Evolutionary conservation across 495 filamentous ascomycete genomes (phyloP).

Genomic region (Staphylotrichum longicolle): DNA sequence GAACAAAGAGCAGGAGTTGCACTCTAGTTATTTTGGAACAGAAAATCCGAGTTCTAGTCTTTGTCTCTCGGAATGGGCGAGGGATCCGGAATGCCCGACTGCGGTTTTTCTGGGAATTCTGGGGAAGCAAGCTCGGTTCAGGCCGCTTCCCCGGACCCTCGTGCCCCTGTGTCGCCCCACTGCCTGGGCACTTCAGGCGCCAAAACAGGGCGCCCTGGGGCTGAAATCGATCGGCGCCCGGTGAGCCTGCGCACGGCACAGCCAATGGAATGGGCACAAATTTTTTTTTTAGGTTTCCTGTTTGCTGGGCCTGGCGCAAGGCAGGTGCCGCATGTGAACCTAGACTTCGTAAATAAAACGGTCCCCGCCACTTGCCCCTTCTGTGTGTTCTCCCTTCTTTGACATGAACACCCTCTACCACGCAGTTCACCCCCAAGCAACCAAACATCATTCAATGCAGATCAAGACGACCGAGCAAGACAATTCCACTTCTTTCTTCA

Average conservation of each 20-base stretch:
- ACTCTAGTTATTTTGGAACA: neutral
- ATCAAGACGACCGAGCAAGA: constrained; percentile 40
- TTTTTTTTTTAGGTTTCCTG: constrained; percentile 16
- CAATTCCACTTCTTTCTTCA: constrained; percentile 46
- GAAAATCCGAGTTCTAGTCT: neutral
- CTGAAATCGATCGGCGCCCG: constrained; percentile 17
- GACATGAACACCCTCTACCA: constrained; percentile 3
- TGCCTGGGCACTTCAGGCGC: neutral
- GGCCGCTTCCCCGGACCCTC: constrained; percentile 9
- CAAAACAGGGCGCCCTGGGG: constrained; percentile 15
- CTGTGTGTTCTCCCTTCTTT: constrained; percentile 21
- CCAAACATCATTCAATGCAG: constrained; percentile 44
- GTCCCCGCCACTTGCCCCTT: constrained; percentile 14
- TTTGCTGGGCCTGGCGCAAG: constrained; percentile 6
- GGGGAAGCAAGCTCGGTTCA: neutral
- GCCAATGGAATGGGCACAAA: constrained; percentile 13
- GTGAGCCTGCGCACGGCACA: neutral
- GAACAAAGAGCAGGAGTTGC: too few relatives aligned
- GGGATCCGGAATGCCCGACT: neutral
- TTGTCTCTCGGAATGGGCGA: neutral
- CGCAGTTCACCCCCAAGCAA: constrained; percentile 9
- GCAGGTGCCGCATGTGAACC: constrained; percentile 8
- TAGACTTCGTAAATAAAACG: constrained; percentile 3
- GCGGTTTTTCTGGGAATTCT: neutral
- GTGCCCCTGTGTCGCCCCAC: too few relatives aligned